Conservation (phyloP, 2,329 filamentous ascomycete genomes). For the Leptographium lundbergii region DNA sequence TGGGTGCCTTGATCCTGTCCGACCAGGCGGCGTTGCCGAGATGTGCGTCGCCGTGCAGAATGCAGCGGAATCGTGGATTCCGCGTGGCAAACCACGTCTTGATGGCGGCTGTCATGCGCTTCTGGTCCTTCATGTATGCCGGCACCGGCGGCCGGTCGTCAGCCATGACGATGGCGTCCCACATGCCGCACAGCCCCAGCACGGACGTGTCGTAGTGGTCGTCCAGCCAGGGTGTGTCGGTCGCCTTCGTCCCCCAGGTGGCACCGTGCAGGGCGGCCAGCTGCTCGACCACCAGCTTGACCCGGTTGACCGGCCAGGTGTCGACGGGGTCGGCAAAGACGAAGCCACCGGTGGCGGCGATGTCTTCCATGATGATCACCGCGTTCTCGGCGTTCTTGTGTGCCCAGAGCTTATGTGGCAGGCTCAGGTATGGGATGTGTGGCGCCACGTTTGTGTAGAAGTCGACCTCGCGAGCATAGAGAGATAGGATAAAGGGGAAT, state of each 20-base stretch:
- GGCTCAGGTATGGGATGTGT: constrained; percentile 13
- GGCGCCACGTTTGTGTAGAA: constrained; percentile 13
- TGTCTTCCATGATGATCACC: constrained; percentile 56
- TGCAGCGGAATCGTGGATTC: constrained; percentile 20
- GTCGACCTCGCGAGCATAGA: constrained; percentile 15
- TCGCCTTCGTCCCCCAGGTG: constrained; percentile 13
- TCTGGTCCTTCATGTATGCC: not conserved
- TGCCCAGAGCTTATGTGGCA: constrained; percentile 9
- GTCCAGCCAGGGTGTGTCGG: constrained; percentile 15
- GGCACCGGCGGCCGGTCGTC: constrained; percentile 9
- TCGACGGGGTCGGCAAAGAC: constrained; percentile 30
- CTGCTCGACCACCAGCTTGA: constrained; percentile 18
- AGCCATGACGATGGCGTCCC: constrained; percentile 13
- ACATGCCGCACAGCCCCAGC: constrained; percentile 1
- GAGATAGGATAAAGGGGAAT: constrained; percentile 12
- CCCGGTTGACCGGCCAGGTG: constrained; percentile 12
- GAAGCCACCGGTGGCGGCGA: constrained; percentile 32
- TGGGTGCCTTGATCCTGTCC: constrained; percentile 9
- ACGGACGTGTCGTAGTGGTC: constrained; percentile 9
- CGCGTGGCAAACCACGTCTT: constrained; percentile 19
- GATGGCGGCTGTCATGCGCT: constrained; percentile 12
- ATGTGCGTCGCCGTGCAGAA: constrained; percentile 24
- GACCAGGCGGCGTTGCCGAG: constrained; percentile 21
- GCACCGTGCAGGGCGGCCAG: constrained; percentile 22
- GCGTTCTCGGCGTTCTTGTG: constrained; percentile 29